These are phyloP conservation scores for Boletus sp. DNA, from an alignment of 1,284 basidiomycete species.

Conservation along the genomic window DNA sequence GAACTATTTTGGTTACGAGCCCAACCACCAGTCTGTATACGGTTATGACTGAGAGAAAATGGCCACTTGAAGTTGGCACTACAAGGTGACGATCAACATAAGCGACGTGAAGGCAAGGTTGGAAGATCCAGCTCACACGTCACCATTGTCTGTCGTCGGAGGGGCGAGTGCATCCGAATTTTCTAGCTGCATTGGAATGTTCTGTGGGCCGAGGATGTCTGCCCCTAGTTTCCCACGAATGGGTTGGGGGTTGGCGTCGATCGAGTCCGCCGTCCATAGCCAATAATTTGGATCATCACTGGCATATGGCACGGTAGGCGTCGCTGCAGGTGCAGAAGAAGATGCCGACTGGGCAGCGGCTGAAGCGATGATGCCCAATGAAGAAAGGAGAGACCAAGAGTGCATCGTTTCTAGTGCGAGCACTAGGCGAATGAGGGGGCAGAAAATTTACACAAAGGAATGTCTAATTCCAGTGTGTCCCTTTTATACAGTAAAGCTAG, in stretches of 20 bases:
- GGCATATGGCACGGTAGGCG: conserved; percentile 32
- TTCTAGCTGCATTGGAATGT: conserved; percentile 43
- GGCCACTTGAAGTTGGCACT: conserved; percentile 56
- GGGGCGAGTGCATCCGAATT: conserved; percentile 49
- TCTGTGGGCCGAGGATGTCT: conserved; percentile 46
- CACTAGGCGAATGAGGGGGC: conserved; percentile 11
- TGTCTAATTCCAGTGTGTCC: background rate
- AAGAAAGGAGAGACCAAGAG: conserved; percentile 29
- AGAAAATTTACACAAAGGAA: conserved; percentile 22
- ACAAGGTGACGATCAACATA: background rate
- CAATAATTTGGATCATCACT: conserved; percentile 31
- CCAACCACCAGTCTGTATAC: conserved; percentile 55
- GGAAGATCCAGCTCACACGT: conserved; percentile 23
- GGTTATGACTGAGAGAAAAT: conserved; percentile 52
- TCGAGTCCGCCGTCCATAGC: conserved; percentile 30
- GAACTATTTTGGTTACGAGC: conserved; percentile 50
- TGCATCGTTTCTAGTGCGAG: conserved; percentile 22
- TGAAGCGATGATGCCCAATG: conserved; percentile 21
- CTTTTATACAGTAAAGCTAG: conserved; percentile 32
- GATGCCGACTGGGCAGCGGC: conserved; percentile 22
- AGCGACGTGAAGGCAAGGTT: background rate
- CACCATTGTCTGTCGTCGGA: conserved; percentile 50
- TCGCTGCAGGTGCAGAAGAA: conserved; percentile 22
- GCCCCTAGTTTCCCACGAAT: conserved; percentile 38
- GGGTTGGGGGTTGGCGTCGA: conserved; percentile 32